Percentiles rank a stretch among this genome's conserved stretches.
Evolutionary conservation across 2,329 filamentous ascomycete species (phyloP).

Genomic region (Westerdykella sp.): DNA sequence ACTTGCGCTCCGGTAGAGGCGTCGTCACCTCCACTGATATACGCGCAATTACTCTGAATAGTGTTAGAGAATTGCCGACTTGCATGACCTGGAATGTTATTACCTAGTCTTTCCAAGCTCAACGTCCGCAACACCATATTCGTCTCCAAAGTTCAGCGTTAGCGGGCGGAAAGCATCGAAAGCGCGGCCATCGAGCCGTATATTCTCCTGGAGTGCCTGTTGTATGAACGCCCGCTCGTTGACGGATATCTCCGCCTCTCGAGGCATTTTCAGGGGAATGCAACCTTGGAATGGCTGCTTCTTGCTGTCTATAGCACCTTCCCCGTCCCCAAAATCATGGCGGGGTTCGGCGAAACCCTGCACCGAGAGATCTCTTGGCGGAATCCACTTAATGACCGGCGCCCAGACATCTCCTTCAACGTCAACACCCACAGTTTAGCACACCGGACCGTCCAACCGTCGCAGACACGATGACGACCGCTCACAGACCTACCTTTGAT

Average conservation of each 20-base stretch:
- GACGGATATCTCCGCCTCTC: slow-evolving; percentile 82
- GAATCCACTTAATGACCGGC: background rate
- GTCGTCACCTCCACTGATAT: slow-evolving; percentile 84
- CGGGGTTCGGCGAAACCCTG: slow-evolving; percentile 18
- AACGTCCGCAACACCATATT: slow-evolving; percentile 85
- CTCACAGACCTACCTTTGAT: slow-evolving; percentile 88
- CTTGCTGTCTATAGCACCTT: too few species aligned
- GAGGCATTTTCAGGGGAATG: slow-evolving; percentile 60
- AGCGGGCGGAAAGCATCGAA: slow-evolving; percentile 75
- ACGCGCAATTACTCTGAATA: slow-evolving; percentile 66
- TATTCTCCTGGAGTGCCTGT: slow-evolving; percentile 71
- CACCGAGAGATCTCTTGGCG: slow-evolving; percentile 17
- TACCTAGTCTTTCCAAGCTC: slow-evolving; percentile 85
- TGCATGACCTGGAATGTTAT: background rate
- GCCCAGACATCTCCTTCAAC: slow-evolving; percentile 5
- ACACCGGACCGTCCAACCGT: background rate
- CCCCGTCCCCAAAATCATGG: slow-evolving; percentile 22
- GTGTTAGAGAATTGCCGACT: slow-evolving; percentile 10
- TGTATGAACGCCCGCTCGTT: slow-evolving; percentile 83
- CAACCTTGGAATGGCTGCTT: too few species aligned
- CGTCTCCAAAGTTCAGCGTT: slow-evolving; percentile 76
- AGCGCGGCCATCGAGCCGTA: slow-evolving; percentile 76
- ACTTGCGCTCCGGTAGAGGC: slow-evolving; percentile 80
- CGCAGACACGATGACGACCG: slow-evolving; percentile 43
- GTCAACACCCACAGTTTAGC: slow-evolving; percentile 5